Percentiles rank a stretch among this genome's conserved stretches.
These are phyloP conservation scores for Saprolegnia diclina DNA, from an alignment of 352 stramenopile genomes.

Conservation along the genomic window DNA sequence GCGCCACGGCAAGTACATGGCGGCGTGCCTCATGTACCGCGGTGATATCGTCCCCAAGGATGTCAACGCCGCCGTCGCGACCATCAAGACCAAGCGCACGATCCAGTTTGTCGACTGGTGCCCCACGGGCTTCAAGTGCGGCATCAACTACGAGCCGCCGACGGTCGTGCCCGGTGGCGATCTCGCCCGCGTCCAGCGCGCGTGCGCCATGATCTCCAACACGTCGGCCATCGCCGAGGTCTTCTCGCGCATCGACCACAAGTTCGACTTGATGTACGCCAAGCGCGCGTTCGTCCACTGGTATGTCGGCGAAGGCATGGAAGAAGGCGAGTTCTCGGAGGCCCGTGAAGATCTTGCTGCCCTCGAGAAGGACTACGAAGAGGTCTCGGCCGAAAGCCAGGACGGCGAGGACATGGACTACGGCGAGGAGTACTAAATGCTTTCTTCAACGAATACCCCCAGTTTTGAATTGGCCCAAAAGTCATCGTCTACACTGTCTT, in stretches of 20 bases:
- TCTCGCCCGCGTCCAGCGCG: conserved; percentile 92
- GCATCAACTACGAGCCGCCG: conserved; percentile 96
- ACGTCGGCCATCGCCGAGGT: conserved; percentile 96
- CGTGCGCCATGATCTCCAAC: conserved; percentile 98
- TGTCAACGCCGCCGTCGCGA: conserved; percentile 92
- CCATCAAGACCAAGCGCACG: conserved; percentile 97
- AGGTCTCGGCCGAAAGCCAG: conserved; percentile 94
- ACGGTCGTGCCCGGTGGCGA: conserved; percentile 92
- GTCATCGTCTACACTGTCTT: no score
- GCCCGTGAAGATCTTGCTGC: conserved; percentile 95
- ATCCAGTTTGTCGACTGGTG: conserved; percentile 98
- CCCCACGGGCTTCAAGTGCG: conserved; percentile 95
- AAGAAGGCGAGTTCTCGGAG: conserved; percentile 98
- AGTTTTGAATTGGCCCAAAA: neutral
- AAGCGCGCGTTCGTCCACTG: conserved; percentile 98
- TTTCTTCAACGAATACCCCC: neutral
- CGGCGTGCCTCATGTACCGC: conserved; percentile 94
- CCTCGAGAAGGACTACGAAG: conserved; percentile 98
- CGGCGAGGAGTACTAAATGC: conserved; percentile 75
- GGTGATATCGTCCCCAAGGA: conserved; percentile 89
- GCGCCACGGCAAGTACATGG: conserved; percentile 96
- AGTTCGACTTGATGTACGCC: conserved; percentile 99
- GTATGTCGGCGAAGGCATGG: conserved; percentile 98
- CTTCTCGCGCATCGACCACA: conserved; percentile 96
- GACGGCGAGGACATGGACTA: conserved; percentile 88